Evolutionary conservation across 2,329 filamentous ascomycete species (phyloP), one percentile per base, ranked within the genome.

Genomic region (Xylaria sp.): DNA sequence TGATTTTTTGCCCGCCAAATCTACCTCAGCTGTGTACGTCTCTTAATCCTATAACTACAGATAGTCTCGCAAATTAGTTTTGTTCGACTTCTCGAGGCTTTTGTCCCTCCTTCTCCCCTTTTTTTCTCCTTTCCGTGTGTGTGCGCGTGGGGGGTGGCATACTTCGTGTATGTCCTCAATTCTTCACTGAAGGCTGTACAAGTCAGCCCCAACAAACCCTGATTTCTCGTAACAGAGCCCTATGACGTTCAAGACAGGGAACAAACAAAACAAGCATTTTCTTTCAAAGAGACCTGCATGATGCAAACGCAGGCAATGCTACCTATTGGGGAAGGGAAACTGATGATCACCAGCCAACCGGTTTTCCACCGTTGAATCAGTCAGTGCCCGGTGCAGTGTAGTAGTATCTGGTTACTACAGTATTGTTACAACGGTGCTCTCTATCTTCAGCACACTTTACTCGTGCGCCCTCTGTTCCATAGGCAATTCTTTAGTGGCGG

Each of bases 271-370:
- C 44, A 65, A 65, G 56, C 61, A 33, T 65, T 61, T 58, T 25
- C 31, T 49, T 13, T 39, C 29, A 44, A 36, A 39, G 39, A 36
- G 49, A 63, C 65, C 55, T 58, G 61, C 65, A 67, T 67, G 61
- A 67, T 56, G 65, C 61, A 67, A 67, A 42, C 42, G 49, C 60
- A 51, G 20, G 42, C 25, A 27, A 50, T 50, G 31, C 47, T 22
- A 20, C 63, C 44, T 61, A 17, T 62, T 66, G 39, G 55, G 39
- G 50, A 20, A 49, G 9, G 44, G 15, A 47, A 42, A 20, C 22
- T n/a, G 63, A 11, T 13, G 59, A 66, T 63, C 59, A 22, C 9
- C 44, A 47, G 27, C 20, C 15, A 61, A 61, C 57, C 25, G 33
- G 31, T 53, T 62, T 57, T 50, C 13, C 6, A 10, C 10, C 6